A percentile compares a stretch with the other conserved stretches of the same genome.
Evolutionary conservation across 2,329 filamentous ascomycete genomes (phyloP).

Genomic region (Ophiocordyceps camponoti-floridani): DNA sequence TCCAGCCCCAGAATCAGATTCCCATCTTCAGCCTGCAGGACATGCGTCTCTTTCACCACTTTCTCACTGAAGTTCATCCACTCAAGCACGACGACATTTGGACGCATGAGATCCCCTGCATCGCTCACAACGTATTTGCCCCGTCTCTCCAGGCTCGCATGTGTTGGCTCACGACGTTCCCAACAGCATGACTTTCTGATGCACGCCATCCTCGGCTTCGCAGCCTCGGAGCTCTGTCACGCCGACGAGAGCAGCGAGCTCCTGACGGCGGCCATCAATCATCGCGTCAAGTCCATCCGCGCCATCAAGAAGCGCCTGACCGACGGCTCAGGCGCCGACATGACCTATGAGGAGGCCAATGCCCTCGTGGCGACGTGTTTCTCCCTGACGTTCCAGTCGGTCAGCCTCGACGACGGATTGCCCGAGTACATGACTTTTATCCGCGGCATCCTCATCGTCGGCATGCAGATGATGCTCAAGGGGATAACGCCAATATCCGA

Average conservation of each 20-base stretch:
- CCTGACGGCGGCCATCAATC: slow-evolving; percentile 38
- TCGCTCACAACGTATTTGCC: slow-evolving; percentile 42
- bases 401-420: slow-evolving; percentile 37
- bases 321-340: slow-evolving; percentile 19
- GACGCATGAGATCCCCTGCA: slow-evolving; percentile 47
- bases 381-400: slow-evolving; percentile 40
- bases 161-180: neutral
- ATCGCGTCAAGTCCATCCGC: slow-evolving; percentile 47
- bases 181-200: slow-evolving; percentile 45
- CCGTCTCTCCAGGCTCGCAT: neutral
- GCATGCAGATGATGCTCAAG: slow-evolving; percentile 32
- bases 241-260: slow-evolving; percentile 29
- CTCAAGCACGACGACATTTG: slow-evolving; percentile 48
- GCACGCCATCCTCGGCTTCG: slow-evolving; percentile 50
- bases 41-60: slow-evolving; percentile 54
- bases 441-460: slow-evolving; percentile 36
- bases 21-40: slow-evolving; percentile 42
- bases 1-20: slow-evolving; percentile 36
- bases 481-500: slow-evolving; percentile 31
- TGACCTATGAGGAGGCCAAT: slow-evolving; percentile 34
- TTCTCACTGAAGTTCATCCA: slow-evolving; percentile 41
- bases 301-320: slow-evolving; percentile 38
- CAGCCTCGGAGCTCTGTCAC: slow-evolving; percentile 45
- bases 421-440: slow-evolving; percentile 44
- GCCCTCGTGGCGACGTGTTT: slow-evolving; percentile 41